Percentiles rank a stretch among this genome's conserved stretches.
Evolutionary conservation across 176 grass and related monocot species (phyloP).

Genomic region (Stipa capillata): DNA sequence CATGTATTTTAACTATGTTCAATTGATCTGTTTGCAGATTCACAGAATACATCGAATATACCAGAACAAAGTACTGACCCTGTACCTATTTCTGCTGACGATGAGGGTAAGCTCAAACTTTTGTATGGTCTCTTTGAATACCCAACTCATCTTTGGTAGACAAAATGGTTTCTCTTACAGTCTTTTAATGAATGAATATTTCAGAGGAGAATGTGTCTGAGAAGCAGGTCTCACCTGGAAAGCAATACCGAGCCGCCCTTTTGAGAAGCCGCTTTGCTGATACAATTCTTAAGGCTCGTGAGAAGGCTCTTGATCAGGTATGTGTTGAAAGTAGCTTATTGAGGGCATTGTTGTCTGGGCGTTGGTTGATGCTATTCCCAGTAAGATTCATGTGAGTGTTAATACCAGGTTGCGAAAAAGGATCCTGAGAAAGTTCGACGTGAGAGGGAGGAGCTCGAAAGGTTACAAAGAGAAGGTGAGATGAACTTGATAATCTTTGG

Average conservation of each 20-base stretch:
- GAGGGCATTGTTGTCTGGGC: conserved; percentile 1
- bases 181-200: conserved; percentile 37
- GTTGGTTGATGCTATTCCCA: conserved; percentile 1
- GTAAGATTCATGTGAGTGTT: conserved; percentile 12
- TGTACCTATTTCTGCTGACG: conserved; percentile 39
- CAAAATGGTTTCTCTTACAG: conserved; percentile 31
- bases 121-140: conserved; percentile 29
- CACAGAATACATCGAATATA: conserved; percentile 27
- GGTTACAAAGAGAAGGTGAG: conserved; percentile 81
- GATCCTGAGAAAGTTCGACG: conserved; percentile 84
- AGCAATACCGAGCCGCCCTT: conserved; percentile 74
- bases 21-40: conserved; percentile 36
- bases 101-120: conserved; percentile 73
- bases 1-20: not conserved
- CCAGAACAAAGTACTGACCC: conserved; percentile 39
- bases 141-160: conserved; percentile 15
- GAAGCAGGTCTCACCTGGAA: conserved; percentile 56
- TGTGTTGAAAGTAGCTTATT: conserved; percentile 23
- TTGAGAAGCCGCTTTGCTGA: conserved; percentile 86
- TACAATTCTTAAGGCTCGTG: conserved; percentile 97
- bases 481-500: conserved; percentile 12
- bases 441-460: conserved; percentile 88
- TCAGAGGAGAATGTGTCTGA: conserved; percentile 68
- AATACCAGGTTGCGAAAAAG: conserved; percentile 60
- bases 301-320: conserved; percentile 97